Evolutionary conservation across 495 filamentous ascomycete genomes (phyloP).

Genomic region (Amphirosellinia nigrospora): DNA sequence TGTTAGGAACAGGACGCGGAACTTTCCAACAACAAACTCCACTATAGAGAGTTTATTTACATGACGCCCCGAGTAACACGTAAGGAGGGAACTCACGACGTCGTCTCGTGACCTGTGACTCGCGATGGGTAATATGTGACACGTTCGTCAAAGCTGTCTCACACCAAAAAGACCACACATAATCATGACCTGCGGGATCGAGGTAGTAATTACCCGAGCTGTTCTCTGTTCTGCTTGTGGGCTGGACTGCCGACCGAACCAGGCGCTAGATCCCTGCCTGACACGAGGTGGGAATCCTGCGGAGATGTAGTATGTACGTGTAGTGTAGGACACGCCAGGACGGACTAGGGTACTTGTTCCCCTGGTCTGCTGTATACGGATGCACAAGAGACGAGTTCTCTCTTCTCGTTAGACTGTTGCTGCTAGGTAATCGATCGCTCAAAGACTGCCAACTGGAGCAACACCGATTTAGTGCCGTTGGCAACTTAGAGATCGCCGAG

Average conservation of each 20-base stretch:
- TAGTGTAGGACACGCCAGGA: not conserved
- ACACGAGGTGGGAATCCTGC: conserved; percentile 31
- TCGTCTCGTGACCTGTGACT: not conserved
- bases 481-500: not conserved
- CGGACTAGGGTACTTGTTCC: not conserved
- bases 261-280: conserved; percentile 24
- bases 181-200: conserved; percentile 4
- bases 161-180: conserved; percentile 2
- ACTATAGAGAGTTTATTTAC: not conserved
- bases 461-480: conserved; percentile 8
- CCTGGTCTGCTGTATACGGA: conserved; percentile 18
- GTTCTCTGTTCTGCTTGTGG: conserved; percentile 18
- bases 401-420: not conserved
- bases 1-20: not conserved
- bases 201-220: conserved; percentile 3
- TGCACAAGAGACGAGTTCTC: conserved; percentile 11
- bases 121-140: not conserved
- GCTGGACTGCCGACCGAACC: conserved; percentile 24
- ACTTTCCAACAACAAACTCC: not conserved
- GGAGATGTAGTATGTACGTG: not conserved
- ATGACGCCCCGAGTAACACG: not conserved
- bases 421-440: not conserved
- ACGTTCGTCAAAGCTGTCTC: not conserved
- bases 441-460: conserved; percentile 11
- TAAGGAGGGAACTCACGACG: not conserved